Evolutionary conservation across 495 filamentous ascomycete genomes (phyloP).

Genomic region (Pseudomonodictys pantanalensis): DNA sequence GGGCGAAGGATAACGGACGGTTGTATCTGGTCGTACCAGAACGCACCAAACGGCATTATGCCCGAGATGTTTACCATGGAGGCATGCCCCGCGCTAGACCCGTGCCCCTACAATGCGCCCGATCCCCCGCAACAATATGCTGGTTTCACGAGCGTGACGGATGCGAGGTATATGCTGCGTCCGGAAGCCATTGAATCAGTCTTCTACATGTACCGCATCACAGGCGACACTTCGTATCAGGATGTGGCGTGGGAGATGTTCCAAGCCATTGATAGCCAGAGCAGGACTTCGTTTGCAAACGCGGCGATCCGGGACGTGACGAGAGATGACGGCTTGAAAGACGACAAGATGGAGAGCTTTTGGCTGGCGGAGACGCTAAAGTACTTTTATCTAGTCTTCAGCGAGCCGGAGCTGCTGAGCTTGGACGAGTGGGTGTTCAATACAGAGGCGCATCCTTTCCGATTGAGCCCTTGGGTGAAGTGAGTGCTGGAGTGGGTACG

Average conservation of each 20-base stretch:
- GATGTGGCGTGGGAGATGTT: conserved; percentile 79
- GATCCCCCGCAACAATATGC: conserved; percentile 40
- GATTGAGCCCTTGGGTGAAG: not conserved
- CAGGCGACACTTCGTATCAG: conserved; percentile 60
- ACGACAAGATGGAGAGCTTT: conserved; percentile 45
- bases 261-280: conserved; percentile 56
- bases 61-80: conserved; percentile 55
- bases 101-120: conserved; percentile 2
- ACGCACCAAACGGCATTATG: conserved; percentile 58
- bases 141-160: conserved; percentile 13
- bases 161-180: conserved; percentile 59
- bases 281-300: conserved; percentile 56
- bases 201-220: conserved; percentile 73
- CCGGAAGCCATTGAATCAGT: conserved; percentile 52
- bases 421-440: conserved; percentile 57
- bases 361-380: conserved; percentile 52
- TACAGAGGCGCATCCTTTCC: conserved; percentile 52
- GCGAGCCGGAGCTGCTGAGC: conserved; percentile 46
- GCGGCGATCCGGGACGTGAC: conserved; percentile 61
- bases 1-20: conserved; percentile 57
- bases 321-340: conserved; percentile 6
- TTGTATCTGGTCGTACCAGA: conserved; percentile 59
- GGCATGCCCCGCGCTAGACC: conserved; percentile 5
- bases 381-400: conserved; percentile 54
- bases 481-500: not conserved